Base-by-base conservation (phyloP, 164 flowering plant species). In the Macadamia tetraphylla region DNA sequence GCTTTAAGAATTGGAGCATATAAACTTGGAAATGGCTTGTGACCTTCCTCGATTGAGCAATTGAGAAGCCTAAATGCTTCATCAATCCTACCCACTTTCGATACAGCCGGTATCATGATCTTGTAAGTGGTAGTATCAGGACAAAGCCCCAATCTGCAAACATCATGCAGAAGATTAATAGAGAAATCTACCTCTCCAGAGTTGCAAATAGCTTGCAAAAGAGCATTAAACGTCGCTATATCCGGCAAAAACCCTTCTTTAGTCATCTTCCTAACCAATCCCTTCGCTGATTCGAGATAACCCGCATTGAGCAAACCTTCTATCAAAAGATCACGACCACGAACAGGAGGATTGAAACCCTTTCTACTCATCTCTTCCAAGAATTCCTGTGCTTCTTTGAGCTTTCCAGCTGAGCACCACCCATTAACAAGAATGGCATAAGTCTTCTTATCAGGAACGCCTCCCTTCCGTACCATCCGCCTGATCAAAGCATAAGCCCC, bases 221-320 rank as follows among this genome's bases (percentile, higher is more conserved):
- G 67, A 11, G 85, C 73, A 81, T 92, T 90, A 72, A 94, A 90
- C 0, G 97, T 88, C 17, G 65, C 65, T 0, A 94, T 72, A 66
- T 90, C 97, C 0, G 95, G 97, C 48, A 88, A 78, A 76, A 75
- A 83, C 3, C 97, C 97, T 52, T 92, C 88, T 64, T 90, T 88
- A 0, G 80, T 83, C 95, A 94, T 94, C 74, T 80, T 88, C 77
- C 84, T 76, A 43, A 90, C 95, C 84, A 94, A 77, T 8, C 75
- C 89, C 71, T 90, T 90, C 0, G 98, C 97, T 0, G 95, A 72
- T 71, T 92, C 97, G 1, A 94, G 62, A 71, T 86, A 88, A 2
- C 98, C 97, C 0, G 95, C 97, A 75, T 84, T 92, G 62, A 92
- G 70, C 76, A 92, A 71, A 42, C 97, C 98, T 69, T 92, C 95